Evolutionary conservation across 2,329 filamentous ascomycete species (phyloP), one percentile per base, ranked within the genome.

Genomic region (Knufia fluminis): DNA sequence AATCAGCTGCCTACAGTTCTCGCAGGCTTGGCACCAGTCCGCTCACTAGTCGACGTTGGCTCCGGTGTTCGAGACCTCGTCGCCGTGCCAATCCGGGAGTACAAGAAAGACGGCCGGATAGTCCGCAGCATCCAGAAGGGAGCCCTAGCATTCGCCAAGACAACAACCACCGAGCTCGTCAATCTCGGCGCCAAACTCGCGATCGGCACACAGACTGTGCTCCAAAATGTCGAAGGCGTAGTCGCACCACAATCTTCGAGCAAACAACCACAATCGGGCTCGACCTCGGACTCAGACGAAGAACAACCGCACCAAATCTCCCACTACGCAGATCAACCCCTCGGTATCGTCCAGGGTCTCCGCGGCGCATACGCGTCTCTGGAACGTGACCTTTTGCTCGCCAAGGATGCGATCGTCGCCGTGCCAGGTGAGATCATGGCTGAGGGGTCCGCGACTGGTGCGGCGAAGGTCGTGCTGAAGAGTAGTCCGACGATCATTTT

Each of bases 401-500:
- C 92, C 0, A 76, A 83, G 50, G 89, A 98, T 67, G 92, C 91
- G 8, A 88, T 98, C 51, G 91, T 98, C 59, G 92, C 91, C 1
- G 87, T 98, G 22, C 91, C 92, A 0, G 86, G 85, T 0, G 91
- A 97, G 64, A 79, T 94, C 1, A 83, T 94, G 74, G 89, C 96
- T 61, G 89, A 85, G 60, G 79, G 81, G 19, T 89, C 80, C 52
- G 90, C 91, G 1, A 79, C 82, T 36, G 88, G 86, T 1, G 88
- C 86, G 1, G 87, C 88, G 12, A 81, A 74, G 60, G 90, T 85
- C 1, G 81, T 98, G 16, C 75, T 83, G 53, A 83, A 78, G 64
- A 80, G 86, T 58, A 89, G 90, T 24, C 92, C 92, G n/a, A 96
- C 90, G 0, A 87, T 97, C 17, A 85, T 98, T 46, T 79, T 98